Conservation (phyloP, 768 basidiomycete species). For the Mrakia gelida region DNA sequence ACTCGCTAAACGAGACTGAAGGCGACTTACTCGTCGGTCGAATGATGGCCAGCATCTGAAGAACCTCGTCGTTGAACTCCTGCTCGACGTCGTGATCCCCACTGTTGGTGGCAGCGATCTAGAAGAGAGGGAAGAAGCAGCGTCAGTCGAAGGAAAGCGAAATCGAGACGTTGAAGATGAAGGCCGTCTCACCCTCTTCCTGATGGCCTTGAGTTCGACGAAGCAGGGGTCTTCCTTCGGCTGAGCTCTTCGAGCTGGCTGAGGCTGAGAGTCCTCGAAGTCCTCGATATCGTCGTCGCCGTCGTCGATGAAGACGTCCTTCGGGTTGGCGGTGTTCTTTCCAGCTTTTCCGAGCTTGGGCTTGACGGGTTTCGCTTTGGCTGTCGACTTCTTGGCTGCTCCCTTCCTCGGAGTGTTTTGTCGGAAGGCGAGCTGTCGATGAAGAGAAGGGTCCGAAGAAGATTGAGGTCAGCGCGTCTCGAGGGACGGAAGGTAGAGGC, state of each 20-base stretch:
- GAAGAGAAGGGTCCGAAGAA: neutral
- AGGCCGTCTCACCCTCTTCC: neutral
- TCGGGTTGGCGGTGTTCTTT: conserved; percentile 6
- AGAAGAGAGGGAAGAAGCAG: neutral
- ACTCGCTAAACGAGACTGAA: neutral
- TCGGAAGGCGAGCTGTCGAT: conserved; percentile 23
- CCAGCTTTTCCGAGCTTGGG: conserved; percentile 20
- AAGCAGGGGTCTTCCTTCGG: neutral
- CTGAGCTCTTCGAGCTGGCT: neutral
- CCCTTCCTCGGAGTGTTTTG: conserved; percentile 24
- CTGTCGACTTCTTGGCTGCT: neutral
- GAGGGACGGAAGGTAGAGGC: neutral
- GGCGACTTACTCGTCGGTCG: conserved; percentile 38
- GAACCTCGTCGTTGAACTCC: conserved; percentile 35
- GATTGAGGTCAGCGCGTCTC: neutral
- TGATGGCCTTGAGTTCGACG: neutral
- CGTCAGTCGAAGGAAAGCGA: neutral
- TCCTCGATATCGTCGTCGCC: conserved; percentile 10
- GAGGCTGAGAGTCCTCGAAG: conserved; percentile 4
- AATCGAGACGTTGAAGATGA: neutral
- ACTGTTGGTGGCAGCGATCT: neutral
- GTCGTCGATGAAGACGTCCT: conserved; percentile 20
- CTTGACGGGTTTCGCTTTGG: conserved; percentile 10
- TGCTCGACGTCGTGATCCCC: neutral
- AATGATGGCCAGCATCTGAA: conserved; percentile 40